Base-by-base conservation (phyloP, 1,284 basidiomycete genomes). In the Porogramme epimiltina region DNA sequence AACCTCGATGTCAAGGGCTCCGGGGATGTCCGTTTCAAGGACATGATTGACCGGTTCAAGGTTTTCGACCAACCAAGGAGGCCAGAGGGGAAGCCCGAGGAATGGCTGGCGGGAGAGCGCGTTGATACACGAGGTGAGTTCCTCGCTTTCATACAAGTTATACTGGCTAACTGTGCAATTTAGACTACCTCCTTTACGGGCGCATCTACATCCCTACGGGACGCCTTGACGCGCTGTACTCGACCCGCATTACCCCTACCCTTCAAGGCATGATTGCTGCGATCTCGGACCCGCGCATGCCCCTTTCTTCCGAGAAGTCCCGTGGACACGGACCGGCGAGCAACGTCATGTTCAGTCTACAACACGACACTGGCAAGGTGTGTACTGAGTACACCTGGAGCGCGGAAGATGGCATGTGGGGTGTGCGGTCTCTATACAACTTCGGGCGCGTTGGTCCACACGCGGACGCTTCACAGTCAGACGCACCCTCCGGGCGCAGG, bases 311-410 rank as follows among this genome's bases (percentile, higher is more conserved):
- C 50, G 67, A 75, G 39, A 71, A 72, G 42, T 65, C 70, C 31
- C 71, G 73, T 43, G 73, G 59, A 15, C 59, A 66, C 31, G 59
- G 57, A 11, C 65, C 70, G 1, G 56, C 68, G 75, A 92, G 85
- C 62, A 95, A 95, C 61, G 67, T 98, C 57, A 87, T 98, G 78
- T 68, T 98, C 54, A 92, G 84, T 54, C 70, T 98, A 24, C 94
- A 98, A 69, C 92, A 96, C 62, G 94, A 98, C 65, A 85, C 92
- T 1, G 95, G 95, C 0, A 83, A 89, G 58, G 96, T 92, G 85
- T 93, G 91, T 57, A 89, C 91, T 3, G 96, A 98, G 70, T 98
- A 97, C 65, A 92, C 89, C 13, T 98, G 92, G 78, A 95, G 93
- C 56, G 90, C 93, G 0, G 91, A 95, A 61, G 95, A 98, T 65